Percentiles rank a stretch among this genome's conserved stretches.
Evolutionary conservation across 305 asterid genomes (phyloP).

Genomic region (Fraxinus latifolia): DNA sequence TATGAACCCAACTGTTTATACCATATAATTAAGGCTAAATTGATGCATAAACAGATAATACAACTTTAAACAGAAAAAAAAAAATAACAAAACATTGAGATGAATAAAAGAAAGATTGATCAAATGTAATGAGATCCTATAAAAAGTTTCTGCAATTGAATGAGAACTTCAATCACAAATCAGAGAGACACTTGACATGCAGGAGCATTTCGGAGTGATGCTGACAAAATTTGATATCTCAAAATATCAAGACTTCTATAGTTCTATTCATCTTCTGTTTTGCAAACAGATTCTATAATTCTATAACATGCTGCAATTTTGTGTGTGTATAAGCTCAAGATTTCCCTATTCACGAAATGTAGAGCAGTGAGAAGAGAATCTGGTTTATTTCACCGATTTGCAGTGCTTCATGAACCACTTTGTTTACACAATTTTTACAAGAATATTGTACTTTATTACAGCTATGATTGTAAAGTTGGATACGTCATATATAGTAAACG

Average conservation of each 20-base stretch:
- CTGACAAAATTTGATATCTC: neutral
- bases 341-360: neutral
- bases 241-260: neutral
- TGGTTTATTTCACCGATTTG: neutral
- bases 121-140: neutral
- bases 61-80: neutral
- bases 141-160: neutral
- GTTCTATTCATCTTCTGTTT: neutral
- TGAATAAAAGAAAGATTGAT: neutral
- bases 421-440: neutral
- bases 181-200: neutral
- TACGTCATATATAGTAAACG: neutral
- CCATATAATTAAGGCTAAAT: neutral
- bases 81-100: neutral
- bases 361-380: neutral
- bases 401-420: neutral
- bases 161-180: neutral
- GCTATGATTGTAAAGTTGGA: neutral
- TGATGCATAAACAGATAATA: neutral
- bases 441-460: neutral
- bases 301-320: neutral
- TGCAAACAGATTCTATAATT: neutral
- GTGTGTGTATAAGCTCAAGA: neutral
- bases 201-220: neutral
- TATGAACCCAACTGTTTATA: neutral